Percentiles rank a stretch among this genome's conserved stretches.
Evolutionary conservation across 495 filamentous ascomycete species (phyloP).

Genomic region (Neurospora sp.): DNA sequence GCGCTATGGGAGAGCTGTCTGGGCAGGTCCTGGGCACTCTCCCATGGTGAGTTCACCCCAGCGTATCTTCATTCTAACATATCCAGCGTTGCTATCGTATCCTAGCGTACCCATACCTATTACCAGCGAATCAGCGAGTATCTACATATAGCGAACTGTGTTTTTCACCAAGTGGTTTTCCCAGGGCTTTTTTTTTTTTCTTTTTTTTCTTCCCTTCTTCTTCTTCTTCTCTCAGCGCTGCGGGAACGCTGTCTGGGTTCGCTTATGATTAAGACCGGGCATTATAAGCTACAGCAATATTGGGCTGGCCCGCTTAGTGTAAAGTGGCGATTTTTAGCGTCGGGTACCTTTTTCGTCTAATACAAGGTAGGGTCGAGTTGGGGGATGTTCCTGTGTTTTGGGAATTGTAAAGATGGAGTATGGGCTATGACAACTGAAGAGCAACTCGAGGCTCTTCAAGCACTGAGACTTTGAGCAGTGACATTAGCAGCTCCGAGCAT

Average conservation of each 20-base stretch:
- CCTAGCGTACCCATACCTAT: not conserved
- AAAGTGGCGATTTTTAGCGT: too few species aligned
- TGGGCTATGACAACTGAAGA: not conserved
- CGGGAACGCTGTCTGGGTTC: not conserved
- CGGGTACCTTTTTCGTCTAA: too few species aligned
- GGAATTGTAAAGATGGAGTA: not conserved
- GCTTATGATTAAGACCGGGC: not conserved
- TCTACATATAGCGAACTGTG: not conserved
- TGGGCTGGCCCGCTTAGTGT: too few species aligned
- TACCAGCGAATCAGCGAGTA: not conserved
- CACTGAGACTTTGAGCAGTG: not conserved
- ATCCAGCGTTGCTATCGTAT: not conserved
- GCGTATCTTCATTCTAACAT: not conserved
- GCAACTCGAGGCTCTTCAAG: not conserved
- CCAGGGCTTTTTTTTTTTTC: not conserved
- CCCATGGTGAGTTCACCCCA: not conserved
- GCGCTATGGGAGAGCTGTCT: not conserved
- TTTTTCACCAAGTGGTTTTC: not conserved
- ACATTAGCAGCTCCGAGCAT: not conserved
- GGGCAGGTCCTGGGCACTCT: not conserved
- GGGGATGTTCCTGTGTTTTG: not conserved
- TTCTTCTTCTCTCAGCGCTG: not conserved
- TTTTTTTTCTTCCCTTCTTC: not conserved
- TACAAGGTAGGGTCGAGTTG: too few species aligned
- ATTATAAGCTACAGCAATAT: not conserved